phyloP scores from a whole-genome alignment of 441 rosid species.

The Erodium moschatum region DNA sequence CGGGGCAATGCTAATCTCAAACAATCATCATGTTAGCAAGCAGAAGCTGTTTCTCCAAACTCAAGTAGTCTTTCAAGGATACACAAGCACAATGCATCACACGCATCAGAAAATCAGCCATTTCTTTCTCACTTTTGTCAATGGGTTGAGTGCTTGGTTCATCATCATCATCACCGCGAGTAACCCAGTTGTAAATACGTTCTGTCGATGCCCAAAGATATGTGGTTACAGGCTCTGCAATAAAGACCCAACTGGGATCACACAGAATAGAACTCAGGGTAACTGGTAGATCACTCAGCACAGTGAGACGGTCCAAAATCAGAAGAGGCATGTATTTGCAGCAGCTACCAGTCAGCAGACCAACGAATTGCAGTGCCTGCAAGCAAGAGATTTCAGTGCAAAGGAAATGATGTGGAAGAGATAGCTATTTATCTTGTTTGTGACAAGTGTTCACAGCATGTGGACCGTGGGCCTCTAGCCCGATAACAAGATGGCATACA shows the following conservation, averaged over 20 bases:
- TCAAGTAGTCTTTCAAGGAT: slow-evolving; percentile 47
- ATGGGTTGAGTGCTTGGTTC: slow-evolving; percentile 27
- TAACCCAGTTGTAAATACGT: slow-evolving; percentile 52
- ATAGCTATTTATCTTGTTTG: too few relatives aligned
- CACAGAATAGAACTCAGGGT: slow-evolving; percentile 54
- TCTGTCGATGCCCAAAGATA: slow-evolving; percentile 50
- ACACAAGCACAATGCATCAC: slow-evolving; percentile 53
- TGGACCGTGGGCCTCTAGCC: too few relatives aligned
- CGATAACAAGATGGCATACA: too few relatives aligned
- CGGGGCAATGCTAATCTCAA: slow-evolving; percentile 1
- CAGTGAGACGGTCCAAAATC: slow-evolving; percentile 43
- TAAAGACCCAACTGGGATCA: slow-evolving; percentile 47
- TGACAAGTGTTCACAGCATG: too few relatives aligned
- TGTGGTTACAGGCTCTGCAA: slow-evolving; percentile 42
- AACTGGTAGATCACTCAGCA: slow-evolving; percentile 64
- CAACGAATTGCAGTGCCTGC: slow-evolving; percentile 64
- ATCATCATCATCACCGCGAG: slow-evolving; percentile 20
- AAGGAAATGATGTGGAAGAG: too few relatives aligned
- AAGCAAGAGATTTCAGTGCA: slow-evolving; percentile 5
- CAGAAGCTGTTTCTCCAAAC: slow-evolving; percentile 61
- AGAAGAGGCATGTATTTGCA: slow-evolving; percentile 85
- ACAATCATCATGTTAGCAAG: slow-evolving; percentile 47
- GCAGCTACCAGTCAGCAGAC: slow-evolving; percentile 71
- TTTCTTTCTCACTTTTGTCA: slow-evolving; percentile 37
- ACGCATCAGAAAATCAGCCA: slow-evolving; percentile 33